These are phyloP conservation scores for Conringia planisiliqua DNA, from an alignment of 345 rosid species.

Conservation along the genomic window DNA sequence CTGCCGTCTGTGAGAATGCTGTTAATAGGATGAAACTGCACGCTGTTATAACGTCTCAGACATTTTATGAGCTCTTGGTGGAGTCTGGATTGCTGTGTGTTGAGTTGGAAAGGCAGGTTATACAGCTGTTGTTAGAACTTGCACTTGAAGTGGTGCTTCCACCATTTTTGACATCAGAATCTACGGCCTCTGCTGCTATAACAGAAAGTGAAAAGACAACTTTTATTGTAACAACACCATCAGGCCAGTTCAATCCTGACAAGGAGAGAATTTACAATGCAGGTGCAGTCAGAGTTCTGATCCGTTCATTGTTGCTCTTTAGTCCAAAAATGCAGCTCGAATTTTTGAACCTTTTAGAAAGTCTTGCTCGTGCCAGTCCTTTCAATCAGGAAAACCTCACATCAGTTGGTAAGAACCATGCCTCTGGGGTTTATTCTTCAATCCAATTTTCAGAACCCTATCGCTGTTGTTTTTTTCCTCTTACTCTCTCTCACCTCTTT, in stretches of 20 bases:
- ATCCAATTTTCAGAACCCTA: conserved; percentile 16
- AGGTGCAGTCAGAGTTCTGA: conserved; percentile 77
- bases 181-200: conserved; percentile 38
- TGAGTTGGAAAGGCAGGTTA: conserved; percentile 92
- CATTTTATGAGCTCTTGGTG: conserved; percentile 83
- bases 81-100: conserved; percentile 96
- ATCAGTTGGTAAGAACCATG: conserved; percentile 69
- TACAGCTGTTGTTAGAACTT: conserved; percentile 88
- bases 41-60: conserved; percentile 71
- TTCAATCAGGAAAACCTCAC: conserved; percentile 96
- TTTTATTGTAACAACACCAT: conserved; percentile 54
- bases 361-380: conserved; percentile 84
- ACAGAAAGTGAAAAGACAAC: conserved; percentile 44
- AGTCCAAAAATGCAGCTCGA: conserved; percentile 94
- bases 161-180: conserved; percentile 71
- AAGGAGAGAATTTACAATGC: conserved; percentile 91
- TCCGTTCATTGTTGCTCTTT: conserved; percentile 84
- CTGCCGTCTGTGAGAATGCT: conserved; percentile 75
- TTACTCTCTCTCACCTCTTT: conserved; percentile 30
- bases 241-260: conserved; percentile 65
- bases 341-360: conserved; percentile 69
- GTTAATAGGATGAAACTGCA: conserved; percentile 86
- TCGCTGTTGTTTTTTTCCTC: conserved; percentile 23
- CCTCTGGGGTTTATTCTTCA: conserved; percentile 6
- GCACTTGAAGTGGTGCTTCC: conserved; percentile 94